phyloP scores from a whole-genome alignment of 2,329 filamentous ascomycete genomes.

The Sporothrix sp. region DNA sequence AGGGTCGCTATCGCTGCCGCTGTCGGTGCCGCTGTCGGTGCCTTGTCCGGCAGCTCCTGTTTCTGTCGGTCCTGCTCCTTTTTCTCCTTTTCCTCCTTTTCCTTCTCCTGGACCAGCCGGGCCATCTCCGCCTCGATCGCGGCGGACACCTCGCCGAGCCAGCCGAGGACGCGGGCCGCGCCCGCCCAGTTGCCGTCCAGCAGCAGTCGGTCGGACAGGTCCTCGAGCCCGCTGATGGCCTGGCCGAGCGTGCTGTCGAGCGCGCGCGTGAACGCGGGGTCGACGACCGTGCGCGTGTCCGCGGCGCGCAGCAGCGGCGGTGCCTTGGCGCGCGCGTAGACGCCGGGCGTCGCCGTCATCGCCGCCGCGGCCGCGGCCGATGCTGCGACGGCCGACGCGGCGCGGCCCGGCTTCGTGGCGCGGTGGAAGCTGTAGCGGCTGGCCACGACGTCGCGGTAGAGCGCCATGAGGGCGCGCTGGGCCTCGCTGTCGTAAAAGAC shows the following conservation, averaged over 20 bases:
- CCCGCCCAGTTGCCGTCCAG: conserved; percentile 16
- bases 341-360: neutral
- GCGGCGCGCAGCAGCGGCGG: too few relatives aligned
- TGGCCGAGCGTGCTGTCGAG: conserved; percentile 14
- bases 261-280: conserved; percentile 4
- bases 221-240: conserved; percentile 15
- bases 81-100: neutral
- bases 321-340: too few relatives aligned
- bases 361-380: conserved; percentile 4
- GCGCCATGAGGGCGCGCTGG: conserved; percentile 1
- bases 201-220: conserved; percentile 16
- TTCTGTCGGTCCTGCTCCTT: neutral
- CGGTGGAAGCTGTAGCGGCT: conserved; percentile 17
- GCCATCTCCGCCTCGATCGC: conserved; percentile 7
- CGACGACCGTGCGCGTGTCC: neutral
- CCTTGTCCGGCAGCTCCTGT: neutral
- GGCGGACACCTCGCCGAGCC: conserved; percentile 6
- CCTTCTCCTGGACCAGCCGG: conserved; percentile 1
- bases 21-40: neutral
- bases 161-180: conserved; percentile 5
- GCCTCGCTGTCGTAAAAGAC: conserved; percentile 14
- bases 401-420: conserved; percentile 6
- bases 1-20: neutral
- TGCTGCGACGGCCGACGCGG: neutral
- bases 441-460: conserved; percentile 16